phyloP scores from a whole-genome alignment of 1,139 yeast genomes.

The Protomyces gravidus region DNA sequence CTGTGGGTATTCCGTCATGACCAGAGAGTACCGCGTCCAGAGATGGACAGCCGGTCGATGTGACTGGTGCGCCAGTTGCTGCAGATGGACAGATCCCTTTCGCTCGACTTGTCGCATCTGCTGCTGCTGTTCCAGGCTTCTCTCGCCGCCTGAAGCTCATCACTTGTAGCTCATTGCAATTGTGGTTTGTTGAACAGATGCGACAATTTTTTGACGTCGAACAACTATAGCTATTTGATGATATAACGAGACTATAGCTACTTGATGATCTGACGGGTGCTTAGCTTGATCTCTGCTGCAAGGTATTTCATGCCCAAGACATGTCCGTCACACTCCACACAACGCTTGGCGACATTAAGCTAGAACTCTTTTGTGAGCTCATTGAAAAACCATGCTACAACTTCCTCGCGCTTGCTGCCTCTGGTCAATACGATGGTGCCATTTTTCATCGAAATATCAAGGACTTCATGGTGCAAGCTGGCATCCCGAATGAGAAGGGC shows the following conservation, averaged over 20 bases:
- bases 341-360: slow-evolving; percentile 44
- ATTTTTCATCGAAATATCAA: slow-evolving; percentile 47
- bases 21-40: slow-evolving; percentile 62
- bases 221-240: too few species aligned
- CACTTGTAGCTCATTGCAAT: background rate
- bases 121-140: slow-evolving; percentile 5
- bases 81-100: slow-evolving; percentile 30
- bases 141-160: slow-evolving; percentile 23
- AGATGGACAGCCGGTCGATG: slow-evolving; percentile 30
- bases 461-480: slow-evolving; percentile 35
- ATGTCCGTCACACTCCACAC: slow-evolving; percentile 41
- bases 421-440: slow-evolving; percentile 46
- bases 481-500: slow-evolving; percentile 39
- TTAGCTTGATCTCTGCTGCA: too few species aligned
- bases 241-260: too few species aligned
- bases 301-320: background rate
- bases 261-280: too few species aligned
- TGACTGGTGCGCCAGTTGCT: slow-evolving; percentile 28
- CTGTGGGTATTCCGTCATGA: slow-evolving; percentile 84
- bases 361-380: slow-evolving; percentile 45
- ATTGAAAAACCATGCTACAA: slow-evolving; percentile 46
- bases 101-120: background rate
- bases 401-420: slow-evolving; percentile 50
- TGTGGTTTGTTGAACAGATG: background rate
- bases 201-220: background rate